phyloP scores from a whole-genome alignment of 805 yeast species.

The Saturnispora ahearnii region DNA sequence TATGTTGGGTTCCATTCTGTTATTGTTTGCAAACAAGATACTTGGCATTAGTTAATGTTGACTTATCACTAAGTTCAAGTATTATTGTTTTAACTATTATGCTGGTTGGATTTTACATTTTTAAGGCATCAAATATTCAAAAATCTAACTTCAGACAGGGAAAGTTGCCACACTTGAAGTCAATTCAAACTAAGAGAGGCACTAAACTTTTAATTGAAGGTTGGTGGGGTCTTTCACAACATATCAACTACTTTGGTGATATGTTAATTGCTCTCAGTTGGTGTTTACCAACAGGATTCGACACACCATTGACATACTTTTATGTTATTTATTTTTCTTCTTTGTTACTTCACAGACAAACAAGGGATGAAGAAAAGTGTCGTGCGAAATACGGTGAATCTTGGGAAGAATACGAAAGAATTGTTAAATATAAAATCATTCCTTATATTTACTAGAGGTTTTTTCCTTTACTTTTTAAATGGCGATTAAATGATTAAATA shows the following conservation, averaged over 20 bases:
- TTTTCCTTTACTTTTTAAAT: not conserved
- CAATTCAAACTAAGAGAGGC: slow-evolving; percentile 65
- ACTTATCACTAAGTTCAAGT: slow-evolving; percentile 37
- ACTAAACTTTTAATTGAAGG: slow-evolving; percentile 79
- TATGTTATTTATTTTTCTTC: slow-evolving; percentile 77
- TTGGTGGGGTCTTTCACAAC: slow-evolving; percentile 94
- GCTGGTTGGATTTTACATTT: slow-evolving; percentile 61
- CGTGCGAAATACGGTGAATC: slow-evolving; percentile 72
- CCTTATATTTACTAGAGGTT: slow-evolving; percentile 62
- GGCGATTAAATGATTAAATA: slow-evolving; percentile 11
- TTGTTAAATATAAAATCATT: slow-evolving; percentile 83
- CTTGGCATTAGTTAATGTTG: slow-evolving; percentile 52
- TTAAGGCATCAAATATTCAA: slow-evolving; percentile 76
- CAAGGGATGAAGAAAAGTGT: slow-evolving; percentile 88
- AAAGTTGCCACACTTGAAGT: slow-evolving; percentile 55
- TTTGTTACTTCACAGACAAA: slow-evolving; percentile 79
- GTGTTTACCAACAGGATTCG: slow-evolving; percentile 84
- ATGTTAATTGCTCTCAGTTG: slow-evolving; percentile 87
- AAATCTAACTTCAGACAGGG: slow-evolving; percentile 80
- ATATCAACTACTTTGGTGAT: slow-evolving; percentile 92
- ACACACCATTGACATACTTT: slow-evolving; percentile 78
- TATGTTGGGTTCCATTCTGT: slow-evolving; percentile 86
- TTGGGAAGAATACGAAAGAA: slow-evolving; percentile 74
- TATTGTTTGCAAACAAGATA: slow-evolving; percentile 83
- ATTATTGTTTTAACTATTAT: slow-evolving; percentile 38